Conservation (phyloP, 78 protist species). For the Trichosphaerium sp. region DNA sequence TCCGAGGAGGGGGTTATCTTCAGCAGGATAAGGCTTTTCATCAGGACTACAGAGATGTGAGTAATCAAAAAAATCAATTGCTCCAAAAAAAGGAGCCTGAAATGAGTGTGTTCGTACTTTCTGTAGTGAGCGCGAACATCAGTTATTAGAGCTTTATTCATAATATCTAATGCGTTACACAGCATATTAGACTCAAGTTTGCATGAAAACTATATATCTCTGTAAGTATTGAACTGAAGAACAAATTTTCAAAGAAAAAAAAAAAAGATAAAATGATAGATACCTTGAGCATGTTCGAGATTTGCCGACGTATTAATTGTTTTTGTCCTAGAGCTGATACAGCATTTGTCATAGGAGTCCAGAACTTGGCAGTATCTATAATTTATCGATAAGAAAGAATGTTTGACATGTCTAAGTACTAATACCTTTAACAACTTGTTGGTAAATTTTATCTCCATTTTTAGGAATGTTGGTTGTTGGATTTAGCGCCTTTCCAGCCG, state of each 20-base stretch:
- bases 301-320: constrained; percentile 69
- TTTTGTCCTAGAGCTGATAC: constrained; percentile 78
- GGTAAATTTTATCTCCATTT: too few relatives aligned
- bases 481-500: too few relatives aligned
- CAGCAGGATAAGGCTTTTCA: constrained; percentile 63
- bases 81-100: neutral
- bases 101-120: neutral
- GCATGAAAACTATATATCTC: too few relatives aligned
- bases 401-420: too few relatives aligned
- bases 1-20: constrained; percentile 46
- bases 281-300: constrained; percentile 48
- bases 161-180: constrained; percentile 29
- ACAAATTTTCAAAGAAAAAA: neutral
- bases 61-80: neutral
- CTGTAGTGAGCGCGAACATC: constrained; percentile 66
- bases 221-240: constrained; percentile 20
- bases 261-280: neutral
- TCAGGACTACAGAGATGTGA: constrained; percentile 29
- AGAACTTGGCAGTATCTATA: too few relatives aligned
- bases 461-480: too few relatives aligned
- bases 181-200: constrained; percentile 58
- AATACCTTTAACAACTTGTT: too few relatives aligned
- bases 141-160: constrained; percentile 53
- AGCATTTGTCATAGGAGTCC: neutral
- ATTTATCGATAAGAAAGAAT: too few relatives aligned